These are phyloP conservation scores for Amauroascus niger DNA, from an alignment of 2,329 filamentous ascomycete genomes.

Conservation along the genomic window DNA sequence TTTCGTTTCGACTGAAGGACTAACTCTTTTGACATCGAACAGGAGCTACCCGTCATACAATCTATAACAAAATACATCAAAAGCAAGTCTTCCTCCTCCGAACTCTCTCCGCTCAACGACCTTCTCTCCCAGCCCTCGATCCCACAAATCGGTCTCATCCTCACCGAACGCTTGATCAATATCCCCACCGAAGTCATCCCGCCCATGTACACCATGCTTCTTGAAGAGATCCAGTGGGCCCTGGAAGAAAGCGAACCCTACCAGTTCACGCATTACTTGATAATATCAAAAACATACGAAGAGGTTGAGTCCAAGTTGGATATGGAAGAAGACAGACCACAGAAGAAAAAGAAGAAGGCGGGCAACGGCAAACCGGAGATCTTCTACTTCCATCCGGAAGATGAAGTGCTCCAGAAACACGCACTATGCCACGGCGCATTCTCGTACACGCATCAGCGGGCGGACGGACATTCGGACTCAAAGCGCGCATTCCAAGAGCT, in stretches of 20 bases:
- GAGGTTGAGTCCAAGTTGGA: constrained; percentile 78
- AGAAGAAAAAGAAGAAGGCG: constrained; percentile 57
- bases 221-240: constrained; percentile 82
- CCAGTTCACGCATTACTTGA: constrained; percentile 82
- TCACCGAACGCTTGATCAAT: constrained; percentile 93
- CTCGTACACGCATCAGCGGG: constrained; percentile 66
- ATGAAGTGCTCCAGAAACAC: constrained; percentile 75
- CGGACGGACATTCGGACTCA: constrained; percentile 74
- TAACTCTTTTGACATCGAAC: not conserved
- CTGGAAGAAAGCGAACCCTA: constrained; percentile 87
- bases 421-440: constrained; percentile 61
- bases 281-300: constrained; percentile 83
- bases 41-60: constrained; percentile 61
- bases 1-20: too few species aligned
- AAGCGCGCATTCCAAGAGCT: constrained; percentile 91
- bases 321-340: constrained; percentile 50
- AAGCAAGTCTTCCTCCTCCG: constrained; percentile 42
- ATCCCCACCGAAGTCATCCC: constrained; percentile 89
- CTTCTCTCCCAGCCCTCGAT: constrained; percentile 47
- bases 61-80: constrained; percentile 63
- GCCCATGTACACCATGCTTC: constrained; percentile 87
- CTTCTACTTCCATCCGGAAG: constrained; percentile 93
- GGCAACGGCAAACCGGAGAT: constrained; percentile 44
- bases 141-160: constrained; percentile 65
- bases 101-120: constrained; percentile 49